These are phyloP conservation scores for Fusarium albosuccineum DNA, from an alignment of 2,329 filamentous ascomycete species.

Conservation along the genomic window DNA sequence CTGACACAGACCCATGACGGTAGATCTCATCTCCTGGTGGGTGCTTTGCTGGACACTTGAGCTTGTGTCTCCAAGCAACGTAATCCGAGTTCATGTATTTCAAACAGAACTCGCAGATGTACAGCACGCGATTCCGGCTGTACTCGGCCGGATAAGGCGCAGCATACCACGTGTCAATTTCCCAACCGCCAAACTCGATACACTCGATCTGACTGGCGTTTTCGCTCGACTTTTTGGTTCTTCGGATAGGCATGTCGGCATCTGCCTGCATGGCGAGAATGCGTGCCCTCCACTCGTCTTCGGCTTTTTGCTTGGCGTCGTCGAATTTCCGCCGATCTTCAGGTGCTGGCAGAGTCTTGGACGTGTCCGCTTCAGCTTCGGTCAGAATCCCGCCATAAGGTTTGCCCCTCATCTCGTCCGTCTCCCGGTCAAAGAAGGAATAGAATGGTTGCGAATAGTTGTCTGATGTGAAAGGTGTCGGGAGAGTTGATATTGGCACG, in stretches of 20 bases:
- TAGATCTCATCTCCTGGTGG: conserved; percentile 99
- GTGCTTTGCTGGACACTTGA: conserved; percentile 96
- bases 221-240: conserved; percentile 80
- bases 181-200: conserved; percentile 96
- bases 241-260: conserved; percentile 72
- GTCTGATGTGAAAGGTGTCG: conserved; percentile 69
- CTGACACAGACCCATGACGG: conserved; percentile 87
- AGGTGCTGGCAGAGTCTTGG: conserved; percentile 84
- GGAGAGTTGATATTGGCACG: conserved; percentile 53
- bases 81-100: conserved; percentile 99
- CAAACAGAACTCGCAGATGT: conserved; percentile 98
- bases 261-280: conserved; percentile 72
- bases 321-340: conserved; percentile 90
- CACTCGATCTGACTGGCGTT: conserved; percentile 97
- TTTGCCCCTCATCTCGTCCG: conserved; percentile 89
- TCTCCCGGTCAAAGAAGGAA: conserved; percentile 89
- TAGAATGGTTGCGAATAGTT: conserved; percentile 84
- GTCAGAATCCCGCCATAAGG: conserved; percentile 95
- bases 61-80: conserved; percentile 96
- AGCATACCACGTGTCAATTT: conserved; percentile 99
- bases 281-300: conserved; percentile 87
- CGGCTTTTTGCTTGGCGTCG: conserved; percentile 88
- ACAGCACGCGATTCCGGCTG: conserved; percentile 94
- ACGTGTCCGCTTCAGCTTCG: conserved; percentile 91
- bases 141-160: conserved; percentile 99